phyloP scores from a whole-genome alignment of 1,284 basidiomycete species.

The Sporisorium exsertum region DNA sequence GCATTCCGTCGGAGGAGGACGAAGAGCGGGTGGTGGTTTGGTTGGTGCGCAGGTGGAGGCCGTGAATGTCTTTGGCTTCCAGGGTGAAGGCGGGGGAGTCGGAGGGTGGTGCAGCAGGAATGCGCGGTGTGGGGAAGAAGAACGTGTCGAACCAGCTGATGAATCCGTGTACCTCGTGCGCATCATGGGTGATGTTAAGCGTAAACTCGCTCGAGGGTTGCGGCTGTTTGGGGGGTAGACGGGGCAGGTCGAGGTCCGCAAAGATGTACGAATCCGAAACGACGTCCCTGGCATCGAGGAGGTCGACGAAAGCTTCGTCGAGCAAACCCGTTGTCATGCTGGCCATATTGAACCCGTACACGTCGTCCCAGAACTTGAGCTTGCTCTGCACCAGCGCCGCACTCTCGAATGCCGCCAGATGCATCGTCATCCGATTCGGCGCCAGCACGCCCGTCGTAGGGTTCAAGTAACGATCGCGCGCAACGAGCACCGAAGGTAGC shows the following conservation, averaged over 20 bases:
- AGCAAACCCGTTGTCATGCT: slow-evolving; percentile 61
- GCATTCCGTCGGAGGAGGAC: slow-evolving; percentile 70
- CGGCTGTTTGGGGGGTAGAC: slow-evolving; percentile 67
- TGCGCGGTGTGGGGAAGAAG: slow-evolving; percentile 47
- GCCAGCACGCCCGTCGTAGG: slow-evolving; percentile 80
- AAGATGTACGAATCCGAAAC: slow-evolving; percentile 49
- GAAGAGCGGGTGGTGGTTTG: slow-evolving; percentile 51
- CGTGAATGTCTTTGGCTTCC: slow-evolving; percentile 70
- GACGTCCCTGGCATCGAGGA: slow-evolving; percentile 48
- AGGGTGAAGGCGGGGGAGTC: slow-evolving; percentile 37
- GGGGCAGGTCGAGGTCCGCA: slow-evolving; percentile 62
- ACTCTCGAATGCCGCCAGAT: slow-evolving; percentile 83
- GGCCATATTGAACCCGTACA: slow-evolving; percentile 77
- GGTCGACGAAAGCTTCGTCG: slow-evolving; percentile 65
- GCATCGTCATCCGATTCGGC: slow-evolving; percentile 88
- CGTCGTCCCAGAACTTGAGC: slow-evolving; percentile 87
- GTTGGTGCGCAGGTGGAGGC: slow-evolving; percentile 88
- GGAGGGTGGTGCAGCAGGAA: slow-evolving; percentile 5
- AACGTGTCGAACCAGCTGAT: slow-evolving; percentile 69
- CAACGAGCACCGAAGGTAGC: slow-evolving; percentile 91
- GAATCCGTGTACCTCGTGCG: slow-evolving; percentile 58
- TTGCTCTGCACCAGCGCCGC: slow-evolving; percentile 81
- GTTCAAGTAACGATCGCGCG: slow-evolving; percentile 85
- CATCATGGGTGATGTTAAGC: slow-evolving; percentile 18
- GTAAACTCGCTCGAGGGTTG: slow-evolving; percentile 53